Base-by-base conservation (phyloP, 371 early-diverging fungal species). In the Gilbertella persicaria region DNA sequence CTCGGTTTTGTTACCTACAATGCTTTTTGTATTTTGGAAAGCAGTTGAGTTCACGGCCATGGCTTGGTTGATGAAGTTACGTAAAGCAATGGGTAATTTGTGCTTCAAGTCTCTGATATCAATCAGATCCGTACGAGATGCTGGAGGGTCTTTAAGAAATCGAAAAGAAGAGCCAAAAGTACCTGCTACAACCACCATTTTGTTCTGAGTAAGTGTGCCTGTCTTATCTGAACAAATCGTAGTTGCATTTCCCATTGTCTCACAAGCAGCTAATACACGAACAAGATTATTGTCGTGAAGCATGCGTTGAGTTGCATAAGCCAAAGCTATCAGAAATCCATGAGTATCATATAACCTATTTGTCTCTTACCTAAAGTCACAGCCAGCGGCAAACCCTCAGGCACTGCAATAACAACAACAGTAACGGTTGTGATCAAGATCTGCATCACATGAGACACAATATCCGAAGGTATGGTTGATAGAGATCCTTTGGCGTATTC, bases 241-340 rank as follows among this genome's bases (percentile, higher is more conserved):
- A 19, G 94, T 94, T 7, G 95, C 94, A 60, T 88, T 89, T 17
- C 94, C 94, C 96, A 96, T 96, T 36, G 92, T 93, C 71, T 96
- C 96, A 66, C 96, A 96, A 4, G 96, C 90, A 43, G 88, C 80
- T 17, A 96, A 71, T 20, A 92, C 86, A 39, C 95, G 85, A 9
- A 96, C 96, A 38, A 96, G 67, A 67, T 93, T 94, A 63, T 93
- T 93, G 62, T 96, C 94, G 55, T 88, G 88, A 39, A 90, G 69
- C 96, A 92, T 96, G 14, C 83, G 80, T 20, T 80, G 84, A 6
- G 88, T 88, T 10, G 88, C 89, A 74, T 80, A 89, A 5, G 89
- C 89, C 10, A 90, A 73, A 20, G 91, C 87, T 67, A 86, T 53
- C 17, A 13, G 28, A 17, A 17, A 50, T 41, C 30, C 5, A 42